Conservation (phyloP, 768 basidiomycete genomes). For the Tylopilus vinaceipallidus region DNA sequence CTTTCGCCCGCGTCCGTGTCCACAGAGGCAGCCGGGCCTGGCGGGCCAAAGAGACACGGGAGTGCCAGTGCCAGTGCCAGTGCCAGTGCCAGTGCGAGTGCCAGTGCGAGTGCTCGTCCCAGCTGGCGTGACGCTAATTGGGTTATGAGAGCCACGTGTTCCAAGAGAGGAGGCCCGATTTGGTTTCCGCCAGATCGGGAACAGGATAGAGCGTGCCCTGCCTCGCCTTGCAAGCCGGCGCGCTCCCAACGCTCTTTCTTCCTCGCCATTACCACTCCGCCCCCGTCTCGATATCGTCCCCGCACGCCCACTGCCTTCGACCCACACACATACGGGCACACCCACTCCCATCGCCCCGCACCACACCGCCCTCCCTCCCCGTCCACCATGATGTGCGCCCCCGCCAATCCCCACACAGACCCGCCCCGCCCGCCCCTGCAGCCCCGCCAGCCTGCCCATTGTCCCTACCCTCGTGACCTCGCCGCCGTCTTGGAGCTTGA, state of each 20-base stretch:
- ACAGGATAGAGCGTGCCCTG: constrained; percentile 32
- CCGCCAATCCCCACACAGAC: background rate
- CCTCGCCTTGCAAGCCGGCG: constrained; percentile 33
- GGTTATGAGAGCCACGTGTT: constrained; percentile 29
- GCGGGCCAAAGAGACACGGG: constrained; percentile 8
- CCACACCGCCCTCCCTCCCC: background rate
- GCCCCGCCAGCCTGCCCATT: constrained; percentile 11
- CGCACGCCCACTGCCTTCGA: too few species aligned
- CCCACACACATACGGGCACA: too few species aligned
- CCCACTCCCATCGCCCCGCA: too few species aligned
- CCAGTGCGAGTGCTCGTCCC: too few species aligned
- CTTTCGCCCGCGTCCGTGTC: background rate
- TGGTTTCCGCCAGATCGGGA: constrained; percentile 27
- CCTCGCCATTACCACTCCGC: background rate
- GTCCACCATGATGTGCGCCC: constrained; percentile 19
- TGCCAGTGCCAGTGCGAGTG: too few species aligned
- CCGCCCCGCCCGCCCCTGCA: constrained; percentile 16
- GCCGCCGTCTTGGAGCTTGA: constrained; percentile 19
- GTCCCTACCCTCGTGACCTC: constrained; percentile 14
- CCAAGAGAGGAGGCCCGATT: constrained; percentile 24
- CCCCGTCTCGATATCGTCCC: too few species aligned
- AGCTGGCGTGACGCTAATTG: background rate
- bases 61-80: background rate
- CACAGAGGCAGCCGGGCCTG: too few species aligned
- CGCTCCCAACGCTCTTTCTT: constrained; percentile 22